Evolutionary conservation across 2,329 filamentous ascomycete genomes (phyloP).

Genomic region (Teratosphaeria gauchensis): DNA sequence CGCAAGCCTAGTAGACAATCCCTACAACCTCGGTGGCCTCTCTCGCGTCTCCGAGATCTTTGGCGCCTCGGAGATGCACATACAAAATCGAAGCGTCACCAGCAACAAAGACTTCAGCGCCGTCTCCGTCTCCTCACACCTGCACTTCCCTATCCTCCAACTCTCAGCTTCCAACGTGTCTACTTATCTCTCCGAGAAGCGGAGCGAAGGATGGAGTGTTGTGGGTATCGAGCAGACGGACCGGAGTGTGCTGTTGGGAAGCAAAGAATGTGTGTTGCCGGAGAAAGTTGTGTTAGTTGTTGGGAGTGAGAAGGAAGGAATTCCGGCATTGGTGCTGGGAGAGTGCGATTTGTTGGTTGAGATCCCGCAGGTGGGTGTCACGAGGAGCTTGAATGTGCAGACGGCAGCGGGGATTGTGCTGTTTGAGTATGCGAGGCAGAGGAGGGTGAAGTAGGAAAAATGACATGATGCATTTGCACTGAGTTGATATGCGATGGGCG

Average conservation of each 20-base stretch:
- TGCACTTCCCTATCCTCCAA: slow-evolving; percentile 38
- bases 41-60: slow-evolving; percentile 44
- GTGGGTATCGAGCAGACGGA: slow-evolving; percentile 48
- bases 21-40: slow-evolving; percentile 42
- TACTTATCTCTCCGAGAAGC: slow-evolving; percentile 31
- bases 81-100: slow-evolving; percentile 32
- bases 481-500: no score
- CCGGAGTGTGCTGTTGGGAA: slow-evolving; percentile 36
- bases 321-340: slow-evolving; percentile 37
- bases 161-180: slow-evolving; percentile 16
- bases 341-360: slow-evolving; percentile 45
- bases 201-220: slow-evolving; percentile 41
- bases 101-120: slow-evolving; percentile 40
- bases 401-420: slow-evolving; percentile 43
- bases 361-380: slow-evolving; percentile 43
- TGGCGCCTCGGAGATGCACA: slow-evolving; percentile 36
- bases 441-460: not conserved
- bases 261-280: slow-evolving; percentile 22
- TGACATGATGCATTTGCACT: no score
- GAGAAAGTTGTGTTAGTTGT: slow-evolving; percentile 34
- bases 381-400: slow-evolving; percentile 47
- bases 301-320: slow-evolving; percentile 43
- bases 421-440: slow-evolving; percentile 43
- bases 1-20: slow-evolving; percentile 42
- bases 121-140: slow-evolving; percentile 40